Conservation (phyloP, 768 basidiomycete species). For the Pisolithus albus region DNA sequence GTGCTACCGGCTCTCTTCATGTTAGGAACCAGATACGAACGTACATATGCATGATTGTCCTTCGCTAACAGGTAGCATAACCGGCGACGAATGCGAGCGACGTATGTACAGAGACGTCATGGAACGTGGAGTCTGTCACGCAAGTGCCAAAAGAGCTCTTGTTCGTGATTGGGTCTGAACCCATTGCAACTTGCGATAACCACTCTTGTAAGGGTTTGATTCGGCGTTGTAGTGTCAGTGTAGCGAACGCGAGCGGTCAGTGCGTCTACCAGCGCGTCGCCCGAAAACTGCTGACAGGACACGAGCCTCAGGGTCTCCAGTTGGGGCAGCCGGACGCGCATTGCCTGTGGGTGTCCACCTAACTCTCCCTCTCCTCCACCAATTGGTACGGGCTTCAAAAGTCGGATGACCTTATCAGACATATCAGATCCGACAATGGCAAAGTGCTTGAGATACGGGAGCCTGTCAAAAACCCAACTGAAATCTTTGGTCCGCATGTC, state of each 20-base stretch:
- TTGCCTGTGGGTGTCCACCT: constrained; percentile 4
- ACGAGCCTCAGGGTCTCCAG: constrained; percentile 47
- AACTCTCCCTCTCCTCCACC: constrained; percentile 6
- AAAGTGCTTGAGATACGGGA: constrained; percentile 52
- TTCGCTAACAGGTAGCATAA: not conserved
- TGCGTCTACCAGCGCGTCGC: constrained; percentile 48
- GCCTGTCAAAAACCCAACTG: constrained; percentile 53
- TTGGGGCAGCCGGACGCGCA: constrained; percentile 47
- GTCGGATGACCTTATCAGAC: constrained; percentile 62
- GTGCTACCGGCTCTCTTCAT: no score
- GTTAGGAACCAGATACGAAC: not conserved
- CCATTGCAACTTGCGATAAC: constrained; percentile 19
- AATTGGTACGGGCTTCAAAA: constrained; percentile 41
- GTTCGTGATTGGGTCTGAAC: constrained; percentile 15
- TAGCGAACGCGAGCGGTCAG: constrained; percentile 41
- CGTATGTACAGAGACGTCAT: constrained; percentile 5
- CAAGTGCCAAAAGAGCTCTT: constrained; percentile 21
- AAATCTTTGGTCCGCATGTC: constrained; percentile 86
- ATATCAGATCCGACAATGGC: constrained; percentile 75
- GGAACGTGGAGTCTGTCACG: constrained; percentile 20
- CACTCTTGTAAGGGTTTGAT: constrained; percentile 21
- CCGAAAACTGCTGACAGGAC: constrained; percentile 59
- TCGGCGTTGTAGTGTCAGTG: constrained; percentile 27
- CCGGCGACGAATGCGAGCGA: not conserved
- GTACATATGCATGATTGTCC: not conserved